Evolutionary conservation across 2,329 filamentous ascomycete species (phyloP), one percentile per base, ranked within the genome.

Genomic region (Fusarium sp.): DNA sequence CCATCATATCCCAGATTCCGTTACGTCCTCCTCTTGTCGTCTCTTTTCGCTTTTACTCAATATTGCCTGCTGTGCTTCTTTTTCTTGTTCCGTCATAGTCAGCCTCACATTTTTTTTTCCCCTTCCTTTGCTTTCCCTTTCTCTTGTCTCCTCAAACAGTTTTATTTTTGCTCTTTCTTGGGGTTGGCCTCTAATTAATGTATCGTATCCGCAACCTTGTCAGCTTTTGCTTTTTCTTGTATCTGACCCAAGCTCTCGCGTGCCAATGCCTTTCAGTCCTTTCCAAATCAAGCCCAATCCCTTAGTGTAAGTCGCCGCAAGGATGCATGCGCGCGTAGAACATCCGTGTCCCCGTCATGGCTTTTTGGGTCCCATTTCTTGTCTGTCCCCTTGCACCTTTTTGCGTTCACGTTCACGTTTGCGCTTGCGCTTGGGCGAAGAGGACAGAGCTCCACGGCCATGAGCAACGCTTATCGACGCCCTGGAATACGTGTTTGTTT

Each of bases 101-200:
- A 67, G 67, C 71, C 69, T 73, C 69, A 72, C 61, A 55, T 72
- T 73, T 46, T 51, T 68, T 66, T 66, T 59, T 36, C 4, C 17
- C 17, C 10, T 36, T n/a, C 3, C 34, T 36, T 10, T 36, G 19
- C 23, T 46, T 54, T 51, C 40, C 17, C 34, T 36, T 47, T 54
- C 53, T 68, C 53, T 68, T 65, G 14, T 70, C 61, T 56, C 58
- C 56, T 67, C 54, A 65, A 62, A 56, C 44, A 24, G 10, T 11
- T 55, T 42, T 32, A 38, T 47, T 17, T 36, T 46, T 15, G n/a
- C 30, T 40, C 48, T 36, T 45, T 52, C 39, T 54, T 40, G 51
- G 43, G 54, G 48, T 46, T 56, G 45, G 19, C 49, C 45, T 53
- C 28, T 28, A 14, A 45, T 34, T 32, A 26, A 28, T 15, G 28